Evolutionary conservation across 2,329 filamentous ascomycete genomes (phyloP), one percentile per base, ranked within the genome.

Genomic region (Calonectria henricotiae): DNA sequence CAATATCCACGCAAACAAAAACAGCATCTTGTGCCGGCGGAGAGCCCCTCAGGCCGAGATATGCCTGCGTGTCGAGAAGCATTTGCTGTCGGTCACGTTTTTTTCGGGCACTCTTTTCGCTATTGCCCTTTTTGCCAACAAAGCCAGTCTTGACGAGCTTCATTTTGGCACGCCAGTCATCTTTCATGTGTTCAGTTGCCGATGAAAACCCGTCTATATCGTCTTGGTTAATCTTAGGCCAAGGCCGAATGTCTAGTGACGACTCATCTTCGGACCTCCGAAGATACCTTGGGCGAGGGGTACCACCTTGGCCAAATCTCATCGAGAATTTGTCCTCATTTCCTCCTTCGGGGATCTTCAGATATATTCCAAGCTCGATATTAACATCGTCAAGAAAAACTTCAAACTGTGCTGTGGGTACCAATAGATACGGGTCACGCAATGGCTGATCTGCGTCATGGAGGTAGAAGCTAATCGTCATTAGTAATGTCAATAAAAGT

Each of bases 1-100:
- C 96, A 37, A 96, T 85, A 76, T 99, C 96, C 51, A 98, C 86
- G 71, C 89, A 90, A 69, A 98, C 85, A 75, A 98, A 92, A 8
- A 97, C 86, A 5, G 78, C 74, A 25, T 79, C 71, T 8, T 68
- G 46, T 8, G 62, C 58, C 7, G 62, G 69, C 0, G 61, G 58
- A 4, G 65, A 44, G 9, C 65, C 72, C 20, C 66, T 68, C 4
- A 97, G 83, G 4, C 93, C 94, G 1, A 97, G 86, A 76, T 93
- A 94, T 62, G 89, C 85, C 78, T 95, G 92, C 8, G 89, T 85
- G 54, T 92, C 87, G 74, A 90, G 89, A 71, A 93, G 84, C 76
- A 89, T 86, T 41, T 86, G 83, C 83, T 88, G 89, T 32, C 79
- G 76, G 3, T 82, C 78, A 71, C 87, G 85, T 70, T 90, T 88